These are phyloP conservation scores for Oemleria cerasiformis DNA, from an alignment of 306 rosid species.

Conservation along the genomic window DNA sequence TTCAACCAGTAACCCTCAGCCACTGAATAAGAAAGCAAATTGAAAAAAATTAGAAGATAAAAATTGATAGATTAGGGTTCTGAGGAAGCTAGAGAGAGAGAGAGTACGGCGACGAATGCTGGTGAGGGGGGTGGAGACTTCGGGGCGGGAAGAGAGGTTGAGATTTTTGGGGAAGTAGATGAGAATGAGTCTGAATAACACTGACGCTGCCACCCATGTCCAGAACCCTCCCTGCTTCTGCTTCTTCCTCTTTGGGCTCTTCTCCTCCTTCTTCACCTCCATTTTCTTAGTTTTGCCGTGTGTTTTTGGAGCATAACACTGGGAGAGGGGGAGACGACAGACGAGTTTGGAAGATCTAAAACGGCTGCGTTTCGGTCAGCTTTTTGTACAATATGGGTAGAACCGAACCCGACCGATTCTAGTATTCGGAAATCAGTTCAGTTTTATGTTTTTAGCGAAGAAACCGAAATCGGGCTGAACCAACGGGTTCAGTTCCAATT, in stretches of 20 bases:
- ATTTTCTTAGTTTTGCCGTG: slow-evolving; percentile 1
- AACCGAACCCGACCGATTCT: background rate
- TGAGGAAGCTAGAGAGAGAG: slow-evolving; percentile 1
- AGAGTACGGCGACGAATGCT: slow-evolving; percentile 76
- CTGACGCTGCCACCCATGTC: slow-evolving; percentile 61
- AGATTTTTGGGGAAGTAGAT: slow-evolving; percentile 68
- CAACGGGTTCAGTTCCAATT: too few species aligned
- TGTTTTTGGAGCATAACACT: background rate
- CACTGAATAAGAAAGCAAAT: slow-evolving; percentile 36
- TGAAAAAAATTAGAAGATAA: background rate
- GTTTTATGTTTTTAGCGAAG: too few species aligned
- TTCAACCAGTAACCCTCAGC: slow-evolving; percentile 95
- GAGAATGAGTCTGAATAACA: slow-evolving; percentile 63
- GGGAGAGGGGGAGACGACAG: background rate
- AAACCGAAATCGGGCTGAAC: too few species aligned
- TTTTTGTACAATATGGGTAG: too few species aligned
- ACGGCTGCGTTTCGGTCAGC: background rate
- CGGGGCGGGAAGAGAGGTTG: slow-evolving; percentile 86
- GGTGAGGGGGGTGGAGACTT: slow-evolving; percentile 91
- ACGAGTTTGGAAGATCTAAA: background rate
- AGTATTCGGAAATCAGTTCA: too few species aligned
- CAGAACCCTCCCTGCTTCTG: slow-evolving; percentile 52
- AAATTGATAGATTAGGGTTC: background rate
- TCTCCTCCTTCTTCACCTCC: slow-evolving; percentile 23
- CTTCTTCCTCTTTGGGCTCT: slow-evolving; percentile 24